Conservation (phyloP, 2,329 filamentous ascomycete genomes). For the Colletotrichum agaves region DNA sequence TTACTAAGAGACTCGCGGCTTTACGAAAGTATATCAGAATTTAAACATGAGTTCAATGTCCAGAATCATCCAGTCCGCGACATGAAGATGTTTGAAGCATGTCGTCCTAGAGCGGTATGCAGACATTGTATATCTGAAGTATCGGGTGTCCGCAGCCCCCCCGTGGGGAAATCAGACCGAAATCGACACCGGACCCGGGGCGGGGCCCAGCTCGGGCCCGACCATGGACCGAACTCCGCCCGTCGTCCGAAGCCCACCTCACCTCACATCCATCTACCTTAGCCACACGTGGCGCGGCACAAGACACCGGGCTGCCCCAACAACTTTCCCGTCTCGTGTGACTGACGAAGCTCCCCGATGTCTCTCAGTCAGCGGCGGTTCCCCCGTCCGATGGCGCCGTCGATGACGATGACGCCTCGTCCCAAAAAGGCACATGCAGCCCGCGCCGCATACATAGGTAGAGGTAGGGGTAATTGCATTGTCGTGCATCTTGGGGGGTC, state of each 20-base stretch:
- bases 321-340: background rate
- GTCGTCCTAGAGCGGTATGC: background rate
- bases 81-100: no score
- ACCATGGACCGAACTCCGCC: background rate
- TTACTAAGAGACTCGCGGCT: no score
- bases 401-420: conserved; percentile 29
- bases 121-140: conserved; percentile 5
- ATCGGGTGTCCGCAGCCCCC: background rate
- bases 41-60: no score
- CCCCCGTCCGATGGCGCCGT: conserved; percentile 16
- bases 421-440: background rate
- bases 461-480: no score
- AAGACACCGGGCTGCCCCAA: background rate
- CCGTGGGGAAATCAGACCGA: background rate
- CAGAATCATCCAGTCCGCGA: background rate
- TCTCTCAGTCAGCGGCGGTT: background rate
- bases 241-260: background rate
- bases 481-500: no score
- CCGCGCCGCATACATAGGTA: conserved; percentile 6
- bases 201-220: conserved; percentile 15
- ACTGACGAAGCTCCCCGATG: background rate
- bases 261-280: no score
- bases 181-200: conserved; percentile 9
- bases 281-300: background rate
- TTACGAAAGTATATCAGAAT: no score